Percentiles rank a stretch among this genome's conserved stretches.
Evolutionary conservation across 306 rosid genomes (phyloP).

Genomic region (Quercus bicolor): DNA sequence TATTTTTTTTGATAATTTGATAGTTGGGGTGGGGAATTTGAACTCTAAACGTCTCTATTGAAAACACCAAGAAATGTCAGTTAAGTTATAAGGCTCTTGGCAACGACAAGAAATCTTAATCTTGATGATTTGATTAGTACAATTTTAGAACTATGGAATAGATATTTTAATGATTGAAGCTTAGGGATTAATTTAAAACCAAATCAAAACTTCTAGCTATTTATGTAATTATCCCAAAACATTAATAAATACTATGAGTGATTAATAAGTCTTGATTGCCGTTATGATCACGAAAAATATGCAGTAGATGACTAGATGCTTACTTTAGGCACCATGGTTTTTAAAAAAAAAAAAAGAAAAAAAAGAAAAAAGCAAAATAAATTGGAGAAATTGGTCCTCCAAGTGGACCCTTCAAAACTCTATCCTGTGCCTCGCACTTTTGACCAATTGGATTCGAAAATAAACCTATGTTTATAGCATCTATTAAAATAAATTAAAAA

Average conservation of each 20-base stretch:
- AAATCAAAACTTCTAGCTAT: no score
- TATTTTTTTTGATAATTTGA: no score
- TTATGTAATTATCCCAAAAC: background rate
- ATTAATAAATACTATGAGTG: background rate
- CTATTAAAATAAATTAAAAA: conserved; percentile 1
- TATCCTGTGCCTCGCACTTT: conserved; percentile 39
- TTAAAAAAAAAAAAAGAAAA: no score
- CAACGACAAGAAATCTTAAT: no score
- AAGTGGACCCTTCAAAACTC: conserved; percentile 25
- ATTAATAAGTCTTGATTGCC: conserved; percentile 5
- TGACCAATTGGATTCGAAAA: conserved; percentile 32
- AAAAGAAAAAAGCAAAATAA: conserved; percentile 2
- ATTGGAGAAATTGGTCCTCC: conserved; percentile 24
- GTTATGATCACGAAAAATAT: conserved; percentile 10
- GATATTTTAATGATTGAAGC: no score
- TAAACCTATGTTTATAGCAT: conserved; percentile 7
- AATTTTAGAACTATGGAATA: no score
- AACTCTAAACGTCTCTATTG: accelerated
- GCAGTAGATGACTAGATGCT: conserved; percentile 16
- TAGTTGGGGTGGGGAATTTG: no score
- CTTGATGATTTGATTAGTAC: no score
- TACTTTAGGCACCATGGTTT: conserved; percentile 16
- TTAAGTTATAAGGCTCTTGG: no score
- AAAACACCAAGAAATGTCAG: no score
- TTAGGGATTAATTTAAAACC: no score